phyloP scores from a whole-genome alignment of 768 basidiomycete species.

The Cantharellus cinnabarinus region DNA sequence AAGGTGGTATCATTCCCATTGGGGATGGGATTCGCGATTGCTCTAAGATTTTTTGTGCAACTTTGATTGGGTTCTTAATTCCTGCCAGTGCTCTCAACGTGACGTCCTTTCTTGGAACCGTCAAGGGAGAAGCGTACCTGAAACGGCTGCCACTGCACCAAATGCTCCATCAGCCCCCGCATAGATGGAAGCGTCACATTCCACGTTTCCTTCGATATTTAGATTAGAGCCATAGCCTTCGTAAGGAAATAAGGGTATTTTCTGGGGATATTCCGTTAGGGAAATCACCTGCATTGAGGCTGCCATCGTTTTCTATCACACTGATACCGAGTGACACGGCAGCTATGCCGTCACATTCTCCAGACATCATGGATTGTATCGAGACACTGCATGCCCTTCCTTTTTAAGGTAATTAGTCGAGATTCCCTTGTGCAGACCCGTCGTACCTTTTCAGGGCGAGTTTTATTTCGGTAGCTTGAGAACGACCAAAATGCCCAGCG shows the following conservation, averaged over 20 bases:
- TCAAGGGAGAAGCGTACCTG: conserved; percentile 26
- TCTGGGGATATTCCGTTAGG: neutral
- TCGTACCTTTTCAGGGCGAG: conserved; percentile 34
- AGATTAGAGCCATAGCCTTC: conserved; percentile 62
- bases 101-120: neutral
- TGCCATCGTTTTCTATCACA: conserved; percentile 42
- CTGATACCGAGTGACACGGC: conserved; percentile 34
- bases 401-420: neutral
- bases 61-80: conserved; percentile 45
- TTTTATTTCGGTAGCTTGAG: conserved; percentile 32
- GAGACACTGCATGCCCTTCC: neutral
- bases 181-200: conserved; percentile 70
- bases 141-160: conserved; percentile 54
- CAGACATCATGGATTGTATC: neutral
- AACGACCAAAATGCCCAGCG: conserved; percentile 40
- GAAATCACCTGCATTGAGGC: conserved; percentile 45
- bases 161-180: conserved; percentile 29
- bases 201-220: conserved; percentile 50
- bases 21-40: conserved; percentile 27
- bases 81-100: conserved; percentile 20
- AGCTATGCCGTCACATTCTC: conserved; percentile 17
- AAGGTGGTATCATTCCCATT: conserved; percentile 47
- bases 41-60: conserved; percentile 38
- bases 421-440: neutral
- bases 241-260: neutral